These are phyloP conservation scores for Claviceps purpurea DNA, from an alignment of 2,329 filamentous ascomycete genomes.

Conservation along the genomic window DNA sequence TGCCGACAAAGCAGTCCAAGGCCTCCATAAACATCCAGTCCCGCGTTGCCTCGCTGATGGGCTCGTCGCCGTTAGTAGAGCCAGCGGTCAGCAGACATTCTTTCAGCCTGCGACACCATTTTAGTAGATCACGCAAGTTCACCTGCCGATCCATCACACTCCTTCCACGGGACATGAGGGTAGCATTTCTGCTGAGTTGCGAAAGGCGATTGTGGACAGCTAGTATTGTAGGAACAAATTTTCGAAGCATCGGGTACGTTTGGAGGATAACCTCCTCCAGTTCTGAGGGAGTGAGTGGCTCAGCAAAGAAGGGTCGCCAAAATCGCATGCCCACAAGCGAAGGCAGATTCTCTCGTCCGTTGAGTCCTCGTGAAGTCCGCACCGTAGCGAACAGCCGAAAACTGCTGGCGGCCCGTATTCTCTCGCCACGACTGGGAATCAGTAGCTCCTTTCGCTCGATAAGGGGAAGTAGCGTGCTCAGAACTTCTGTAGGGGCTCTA, in stretches of 20 bases:
- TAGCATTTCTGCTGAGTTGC: constrained; percentile 32
- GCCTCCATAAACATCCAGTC: constrained; percentile 90
- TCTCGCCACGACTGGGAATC: constrained; percentile 80
- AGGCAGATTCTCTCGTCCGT: constrained; percentile 53
- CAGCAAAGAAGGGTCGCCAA: constrained; percentile 67
- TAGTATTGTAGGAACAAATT: constrained; percentile 45
- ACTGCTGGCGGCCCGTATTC: constrained; percentile 64
- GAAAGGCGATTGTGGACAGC: constrained; percentile 44
- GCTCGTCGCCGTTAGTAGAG: constrained; percentile 53
- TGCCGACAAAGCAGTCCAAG: constrained; percentile 81
- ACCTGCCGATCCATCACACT: constrained; percentile 40
- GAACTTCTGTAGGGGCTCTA: constrained; percentile 83
- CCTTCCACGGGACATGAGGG: constrained; percentile 19
- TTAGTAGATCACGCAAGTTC: constrained; percentile 69
- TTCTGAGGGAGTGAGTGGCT: constrained; percentile 53
- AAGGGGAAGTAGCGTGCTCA: constrained; percentile 82
- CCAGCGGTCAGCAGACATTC: constrained; percentile 48
- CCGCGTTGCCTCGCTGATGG: constrained; percentile 55
- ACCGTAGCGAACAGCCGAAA: constrained; percentile 91
- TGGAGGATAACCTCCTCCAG: constrained; percentile 59
- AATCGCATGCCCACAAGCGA: constrained; percentile 72
- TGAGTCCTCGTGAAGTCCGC: constrained; percentile 58
- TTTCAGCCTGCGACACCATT: constrained; percentile 73
- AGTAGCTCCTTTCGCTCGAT: constrained; percentile 86
- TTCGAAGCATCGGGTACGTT: constrained; percentile 56